phyloP scores from a whole-genome alignment of 1,139 yeast species.

The Casaregolazyma suthepensis region DNA sequence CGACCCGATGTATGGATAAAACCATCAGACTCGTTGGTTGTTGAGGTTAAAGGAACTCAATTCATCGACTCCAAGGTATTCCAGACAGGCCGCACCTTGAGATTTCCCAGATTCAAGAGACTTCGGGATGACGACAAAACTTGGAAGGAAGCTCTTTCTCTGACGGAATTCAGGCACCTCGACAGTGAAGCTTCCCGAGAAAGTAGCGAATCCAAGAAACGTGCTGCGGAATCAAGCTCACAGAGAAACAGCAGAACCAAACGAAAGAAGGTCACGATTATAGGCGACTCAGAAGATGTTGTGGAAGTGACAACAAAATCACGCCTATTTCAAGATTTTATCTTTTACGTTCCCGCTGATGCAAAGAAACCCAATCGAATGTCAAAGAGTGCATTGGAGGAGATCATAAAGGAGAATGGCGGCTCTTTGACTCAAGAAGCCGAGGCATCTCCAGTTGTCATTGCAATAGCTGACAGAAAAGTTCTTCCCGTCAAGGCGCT shows the following conservation, averaged over 20 bases:
- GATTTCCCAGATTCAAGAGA: conserved; percentile 66
- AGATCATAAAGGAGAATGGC: conserved; percentile 26
- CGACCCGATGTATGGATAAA: conserved; percentile 70
- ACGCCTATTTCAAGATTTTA: conserved; percentile 20
- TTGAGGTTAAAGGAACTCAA: conserved; percentile 83
- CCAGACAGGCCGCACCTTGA: conserved; percentile 62
- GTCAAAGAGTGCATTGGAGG: conserved; percentile 22
- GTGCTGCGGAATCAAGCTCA: conserved; percentile 13
- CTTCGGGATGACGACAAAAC: conserved; percentile 61
- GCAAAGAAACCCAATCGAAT: conserved; percentile 21
- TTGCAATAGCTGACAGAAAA: conserved; percentile 44
- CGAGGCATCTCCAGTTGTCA: conserved; percentile 15
- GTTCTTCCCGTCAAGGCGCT: conserved; percentile 44
- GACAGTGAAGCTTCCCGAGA: conserved; percentile 15
- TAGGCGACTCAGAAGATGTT: neutral
- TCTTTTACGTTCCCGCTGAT: conserved; percentile 26
- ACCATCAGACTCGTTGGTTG: conserved; percentile 68
- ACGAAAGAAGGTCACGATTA: conserved; percentile 9
- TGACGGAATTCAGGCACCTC: conserved; percentile 40
- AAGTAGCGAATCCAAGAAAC: conserved; percentile 13
- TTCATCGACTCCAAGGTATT: conserved; percentile 50
- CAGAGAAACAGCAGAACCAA: conserved; percentile 6
- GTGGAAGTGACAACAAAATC: conserved; percentile 11
- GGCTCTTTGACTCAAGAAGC: conserved; percentile 24
- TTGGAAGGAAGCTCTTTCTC: conserved; percentile 50